Percentiles rank a stretch among this genome's conserved stretches.
Conservation (phyloP, 169 alveolate species). For the Perkinsus olseni region DNA sequence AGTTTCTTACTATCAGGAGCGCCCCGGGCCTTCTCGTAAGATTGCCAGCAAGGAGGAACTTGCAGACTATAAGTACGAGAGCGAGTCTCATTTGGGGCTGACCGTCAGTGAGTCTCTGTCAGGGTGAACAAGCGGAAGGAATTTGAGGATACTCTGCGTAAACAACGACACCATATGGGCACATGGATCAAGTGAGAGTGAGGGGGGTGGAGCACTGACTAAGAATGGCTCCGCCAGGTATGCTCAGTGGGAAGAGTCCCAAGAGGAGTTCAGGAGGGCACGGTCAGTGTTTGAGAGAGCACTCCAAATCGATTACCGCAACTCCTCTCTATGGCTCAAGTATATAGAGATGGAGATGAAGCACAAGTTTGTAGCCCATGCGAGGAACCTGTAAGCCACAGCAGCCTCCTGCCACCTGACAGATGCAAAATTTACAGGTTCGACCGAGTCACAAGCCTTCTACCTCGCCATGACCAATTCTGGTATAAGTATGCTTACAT, state of each 20-base stretch:
- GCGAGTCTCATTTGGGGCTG: not conserved
- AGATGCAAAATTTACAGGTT: constrained; percentile 39
- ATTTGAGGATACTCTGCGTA: constrained; percentile 87
- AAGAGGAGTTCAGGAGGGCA: constrained; percentile 82
- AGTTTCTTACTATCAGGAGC: constrained; percentile 27
- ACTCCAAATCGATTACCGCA: constrained; percentile 85
- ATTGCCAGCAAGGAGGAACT: constrained; percentile 88
- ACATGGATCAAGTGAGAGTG: constrained; percentile 73
- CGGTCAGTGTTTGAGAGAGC: constrained; percentile 96
- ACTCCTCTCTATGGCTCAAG: constrained; percentile 87
- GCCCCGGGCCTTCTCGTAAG: constrained; percentile 54
- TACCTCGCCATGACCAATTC: constrained; percentile 95
- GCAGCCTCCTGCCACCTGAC: not conserved
- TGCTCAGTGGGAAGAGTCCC: constrained; percentile 96
- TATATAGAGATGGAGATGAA: constrained; percentile 96
- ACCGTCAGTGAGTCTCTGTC: not conserved
- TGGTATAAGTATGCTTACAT: constrained; percentile 97
- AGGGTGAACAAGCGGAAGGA: constrained; percentile 84
- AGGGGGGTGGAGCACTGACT: not conserved
- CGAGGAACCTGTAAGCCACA: constrained; percentile 35
- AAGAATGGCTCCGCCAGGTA: constrained; percentile 35
- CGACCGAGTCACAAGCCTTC: constrained; percentile 90
- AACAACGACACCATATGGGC: constrained; percentile 89
- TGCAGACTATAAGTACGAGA: constrained; percentile 69
- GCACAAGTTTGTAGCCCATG: constrained; percentile 87